Conservation (phyloP, 2,329 filamentous ascomycete genomes). For the Scedosporium boydii region DNA sequence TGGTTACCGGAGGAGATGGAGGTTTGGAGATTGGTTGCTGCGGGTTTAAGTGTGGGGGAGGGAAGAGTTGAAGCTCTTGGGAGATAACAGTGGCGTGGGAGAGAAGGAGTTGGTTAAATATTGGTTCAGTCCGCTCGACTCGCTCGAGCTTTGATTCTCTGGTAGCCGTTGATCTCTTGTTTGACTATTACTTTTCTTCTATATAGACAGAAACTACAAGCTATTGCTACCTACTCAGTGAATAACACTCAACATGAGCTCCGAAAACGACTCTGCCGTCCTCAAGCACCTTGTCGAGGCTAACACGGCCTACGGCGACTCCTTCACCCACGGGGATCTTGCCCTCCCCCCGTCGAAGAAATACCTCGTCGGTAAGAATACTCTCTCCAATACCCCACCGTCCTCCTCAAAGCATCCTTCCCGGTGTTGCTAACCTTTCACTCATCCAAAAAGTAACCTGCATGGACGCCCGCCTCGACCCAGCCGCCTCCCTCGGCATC, state of each 20-base stretch:
- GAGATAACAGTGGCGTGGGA: too few relatives aligned
- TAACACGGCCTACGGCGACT: slow-evolving; percentile 45
- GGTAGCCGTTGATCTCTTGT: too few relatives aligned
- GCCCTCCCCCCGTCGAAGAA: slow-evolving; percentile 55
- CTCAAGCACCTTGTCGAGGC: slow-evolving; percentile 18
- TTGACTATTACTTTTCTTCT: background rate
- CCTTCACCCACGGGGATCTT: slow-evolving; percentile 60
- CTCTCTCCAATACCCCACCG: slow-evolving; percentile 3
- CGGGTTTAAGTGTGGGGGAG: too few relatives aligned
- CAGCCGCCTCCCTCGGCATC: slow-evolving; percentile 60
- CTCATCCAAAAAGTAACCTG: background rate
- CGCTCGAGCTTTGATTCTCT: too few relatives aligned
- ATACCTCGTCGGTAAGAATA: slow-evolving; percentile 29
- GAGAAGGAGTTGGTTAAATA: too few relatives aligned
- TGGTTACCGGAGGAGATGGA: too few relatives aligned
- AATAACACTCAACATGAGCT: background rate
- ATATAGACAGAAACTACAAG: background rate
- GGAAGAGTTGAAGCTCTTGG: too few relatives aligned
- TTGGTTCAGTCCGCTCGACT: too few relatives aligned
- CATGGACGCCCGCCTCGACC: slow-evolving; percentile 36
- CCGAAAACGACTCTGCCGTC: slow-evolving; percentile 9
- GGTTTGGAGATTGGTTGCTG: too few relatives aligned
- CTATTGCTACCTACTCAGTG: background rate
- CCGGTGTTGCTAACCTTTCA: background rate
- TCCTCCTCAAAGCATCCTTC: background rate